phyloP scores from a whole-genome alignment of 2,329 filamentous ascomycete species.

The Onygenales sp. region DNA sequence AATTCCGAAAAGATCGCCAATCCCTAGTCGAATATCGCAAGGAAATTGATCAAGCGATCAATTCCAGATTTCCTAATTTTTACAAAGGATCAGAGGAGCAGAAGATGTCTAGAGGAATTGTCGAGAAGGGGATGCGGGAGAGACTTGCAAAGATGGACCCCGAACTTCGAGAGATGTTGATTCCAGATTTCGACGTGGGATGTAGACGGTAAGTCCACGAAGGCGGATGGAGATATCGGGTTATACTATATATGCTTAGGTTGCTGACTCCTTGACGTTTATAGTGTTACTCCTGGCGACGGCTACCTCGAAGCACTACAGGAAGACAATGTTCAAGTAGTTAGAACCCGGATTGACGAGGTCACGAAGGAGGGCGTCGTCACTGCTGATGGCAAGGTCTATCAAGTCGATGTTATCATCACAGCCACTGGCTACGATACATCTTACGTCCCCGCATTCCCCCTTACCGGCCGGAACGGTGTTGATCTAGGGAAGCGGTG shows the following conservation, averaged over 20 bases:
- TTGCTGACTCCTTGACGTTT: neutral
- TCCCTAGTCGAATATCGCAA: constrained; percentile 23
- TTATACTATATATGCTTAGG: neutral
- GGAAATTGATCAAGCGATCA: constrained; percentile 20
- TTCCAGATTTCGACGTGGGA: constrained; percentile 24
- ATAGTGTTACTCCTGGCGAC: constrained; percentile 25
- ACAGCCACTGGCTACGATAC: constrained; percentile 32
- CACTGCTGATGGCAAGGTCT: constrained; percentile 11
- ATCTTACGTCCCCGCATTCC: constrained; percentile 4
- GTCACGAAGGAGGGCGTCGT: constrained; percentile 11
- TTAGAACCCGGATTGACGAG: constrained; percentile 9
- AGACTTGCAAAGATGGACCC: constrained; percentile 12
- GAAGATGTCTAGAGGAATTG: neutral
- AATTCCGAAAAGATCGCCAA: constrained; percentile 16
- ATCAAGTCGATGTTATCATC: constrained; percentile 17
- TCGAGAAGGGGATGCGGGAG: constrained; percentile 11
- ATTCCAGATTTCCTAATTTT: constrained; percentile 13
- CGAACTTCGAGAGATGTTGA: constrained; percentile 19
- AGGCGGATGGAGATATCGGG: neutral
- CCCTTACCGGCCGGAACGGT: constrained; percentile 3
- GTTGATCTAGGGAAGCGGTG: constrained; percentile 1
- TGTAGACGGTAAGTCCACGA: constrained; percentile 16
- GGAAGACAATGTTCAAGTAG: constrained; percentile 15
- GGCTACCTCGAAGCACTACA: constrained; percentile 21
- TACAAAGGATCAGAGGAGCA: constrained; percentile 9